Evolutionary conservation across 1,284 basidiomycete genomes (phyloP), one percentile per base, ranked within the genome.

Genomic region (Papiliotrema flavescens): DNA sequence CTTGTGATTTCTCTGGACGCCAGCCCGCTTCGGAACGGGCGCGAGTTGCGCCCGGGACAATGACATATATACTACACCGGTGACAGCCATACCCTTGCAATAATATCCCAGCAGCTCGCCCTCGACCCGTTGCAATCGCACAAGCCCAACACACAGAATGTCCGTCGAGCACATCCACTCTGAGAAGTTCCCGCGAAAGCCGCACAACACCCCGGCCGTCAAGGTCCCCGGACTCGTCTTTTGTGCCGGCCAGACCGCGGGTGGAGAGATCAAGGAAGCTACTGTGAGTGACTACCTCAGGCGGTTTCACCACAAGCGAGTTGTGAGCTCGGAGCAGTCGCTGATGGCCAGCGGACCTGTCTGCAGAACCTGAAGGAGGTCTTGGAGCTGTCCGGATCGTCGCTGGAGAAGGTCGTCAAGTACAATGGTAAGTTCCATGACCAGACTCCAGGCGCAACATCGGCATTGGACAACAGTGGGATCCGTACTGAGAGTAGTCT

Each of bases 401-500:
- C 89, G 56, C 89, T 91, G 81, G 85, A 90, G 79, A 90, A 91
- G 80, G 87, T 88, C 60, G 69, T 89, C 80, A 91, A 92, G 80
- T 86, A 86, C 64, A 85, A 84, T 74, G 51, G 61, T 63, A 45
- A 58, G 59, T 47, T 24, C 20, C 35, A 14, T 15, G 13, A 11
- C 19, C 22, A 9, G 17, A 4, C 15, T 13, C 28, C 28, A 32
- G 11, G 28, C 28, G 6, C 6, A 32, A 32, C 6, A 5, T 32
- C 6, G 28, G 28, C 5, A 32, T 11, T 32, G 6, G 28, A 11
- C 5, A 6, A 5, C 28, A 32, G 11, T 5, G 28, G n/a, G 44
- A 14, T 15, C 20, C 9, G n/a, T 35, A 36, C 11, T 22, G n/a
- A 14, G 14, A 20, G n/a, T 15, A 42, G 60, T 69, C 42, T 66